These are phyloP conservation scores for Earliella scabrosa DNA, from an alignment of 1,284 basidiomycete genomes.

Conservation along the genomic window DNA sequence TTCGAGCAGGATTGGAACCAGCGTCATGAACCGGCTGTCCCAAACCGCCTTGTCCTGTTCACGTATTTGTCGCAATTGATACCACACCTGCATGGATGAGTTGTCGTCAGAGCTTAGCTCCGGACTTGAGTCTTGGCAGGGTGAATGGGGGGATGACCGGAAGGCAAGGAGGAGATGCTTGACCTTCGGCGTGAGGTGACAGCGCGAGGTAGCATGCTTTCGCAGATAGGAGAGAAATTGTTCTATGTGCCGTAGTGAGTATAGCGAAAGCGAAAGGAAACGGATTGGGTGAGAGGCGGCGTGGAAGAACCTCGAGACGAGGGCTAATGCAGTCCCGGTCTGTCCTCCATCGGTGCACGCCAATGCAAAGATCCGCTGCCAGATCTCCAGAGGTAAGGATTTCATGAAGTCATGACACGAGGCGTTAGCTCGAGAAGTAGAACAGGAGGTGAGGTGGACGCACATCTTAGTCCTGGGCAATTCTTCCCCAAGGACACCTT, in stretches of 20 bases:
- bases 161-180: slow-evolving; percentile 21
- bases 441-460: background rate
- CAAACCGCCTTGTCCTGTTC: slow-evolving; percentile 21
- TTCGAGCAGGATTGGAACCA: slow-evolving; percentile 15
- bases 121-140: background rate
- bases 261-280: slow-evolving; percentile 15
- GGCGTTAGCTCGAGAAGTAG: background rate
- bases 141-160: background rate
- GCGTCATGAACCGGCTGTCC: slow-evolving; percentile 14
- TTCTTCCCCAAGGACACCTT: background rate
- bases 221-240: slow-evolving; percentile 7
- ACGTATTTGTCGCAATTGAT: slow-evolving; percentile 11
- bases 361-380: slow-evolving; percentile 17
- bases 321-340: slow-evolving; percentile 17
- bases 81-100: slow-evolving; percentile 5
- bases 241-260: slow-evolving; percentile 15
- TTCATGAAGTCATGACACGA: background rate
- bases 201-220: background rate
- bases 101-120: background rate
- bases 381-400: slow-evolving; percentile 18
- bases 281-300: slow-evolving; percentile 15
- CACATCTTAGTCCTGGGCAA: background rate
- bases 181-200: slow-evolving; percentile 5
- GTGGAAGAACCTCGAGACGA: slow-evolving; percentile 20
- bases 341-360: slow-evolving; percentile 22